Evolutionary conservation across 2,329 filamentous ascomycete genomes (phyloP).

Genomic region (Trichoderma citrinoviride): DNA sequence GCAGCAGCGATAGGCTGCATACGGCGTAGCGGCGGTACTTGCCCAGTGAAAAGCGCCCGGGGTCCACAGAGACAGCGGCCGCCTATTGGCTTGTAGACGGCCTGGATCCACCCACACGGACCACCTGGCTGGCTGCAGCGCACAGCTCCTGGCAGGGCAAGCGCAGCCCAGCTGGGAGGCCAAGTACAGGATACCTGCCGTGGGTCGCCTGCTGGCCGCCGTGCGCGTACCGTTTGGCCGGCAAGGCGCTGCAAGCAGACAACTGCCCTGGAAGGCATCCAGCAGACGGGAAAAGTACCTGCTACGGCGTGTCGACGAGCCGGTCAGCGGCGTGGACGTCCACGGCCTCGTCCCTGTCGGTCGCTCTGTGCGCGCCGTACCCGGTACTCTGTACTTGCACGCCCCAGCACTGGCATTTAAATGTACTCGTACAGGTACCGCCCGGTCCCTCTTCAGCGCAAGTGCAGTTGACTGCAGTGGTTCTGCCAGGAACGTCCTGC

Average conservation of each 20-base stretch:
- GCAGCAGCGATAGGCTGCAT: constrained; percentile 12
- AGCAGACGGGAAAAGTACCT: neutral
- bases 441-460: neutral
- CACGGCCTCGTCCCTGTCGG: too few relatives aligned
- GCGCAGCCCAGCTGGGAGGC: neutral
- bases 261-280: neutral
- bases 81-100: neutral
- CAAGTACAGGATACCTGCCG: neutral
- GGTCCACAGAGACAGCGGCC: neutral
- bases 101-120: neutral
- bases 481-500: constrained; percentile 28
- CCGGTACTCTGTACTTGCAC: too few relatives aligned
- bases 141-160: constrained; percentile 21
- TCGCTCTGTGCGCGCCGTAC: too few relatives aligned
- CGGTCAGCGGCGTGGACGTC: neutral
- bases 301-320: neutral
- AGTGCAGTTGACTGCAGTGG: neutral
- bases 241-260: too few relatives aligned
- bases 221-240: too few relatives aligned
- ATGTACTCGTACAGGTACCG: neutral
- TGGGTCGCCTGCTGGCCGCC: neutral
- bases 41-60: constrained; percentile 8
- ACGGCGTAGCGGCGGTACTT: constrained; percentile 19
- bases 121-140: constrained; percentile 22
- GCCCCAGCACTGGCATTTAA: too few relatives aligned